Evolutionary conservation across 2,329 filamentous ascomycete genomes (phyloP).

Genomic region (Drechslerella dactyloides): DNA sequence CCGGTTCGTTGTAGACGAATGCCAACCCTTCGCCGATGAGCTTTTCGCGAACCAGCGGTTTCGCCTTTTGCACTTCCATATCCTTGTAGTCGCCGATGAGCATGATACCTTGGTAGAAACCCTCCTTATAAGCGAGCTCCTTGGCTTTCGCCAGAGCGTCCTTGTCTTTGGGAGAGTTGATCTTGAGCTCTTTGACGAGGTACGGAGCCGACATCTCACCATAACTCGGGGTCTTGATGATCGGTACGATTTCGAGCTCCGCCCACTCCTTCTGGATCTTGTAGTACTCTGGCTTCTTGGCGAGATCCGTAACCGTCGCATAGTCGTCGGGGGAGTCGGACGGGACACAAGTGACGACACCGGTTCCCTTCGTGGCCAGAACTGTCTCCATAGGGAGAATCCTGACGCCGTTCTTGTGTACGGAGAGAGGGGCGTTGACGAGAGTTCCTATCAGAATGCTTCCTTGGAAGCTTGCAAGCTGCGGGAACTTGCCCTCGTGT

Average conservation of each 20-base stretch:
- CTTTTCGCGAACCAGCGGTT: slow-evolving; percentile 79
- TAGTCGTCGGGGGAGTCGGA: slow-evolving; percentile 96
- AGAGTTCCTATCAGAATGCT: slow-evolving; percentile 85
- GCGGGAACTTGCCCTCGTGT: slow-evolving; percentile 74
- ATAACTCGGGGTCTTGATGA: slow-evolving; percentile 87
- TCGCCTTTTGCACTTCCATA: slow-evolving; percentile 82
- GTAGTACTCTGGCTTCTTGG: slow-evolving; percentile 96
- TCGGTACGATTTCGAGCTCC: slow-evolving; percentile 83
- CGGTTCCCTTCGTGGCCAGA: slow-evolving; percentile 90
- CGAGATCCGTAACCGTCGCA: slow-evolving; percentile 82
- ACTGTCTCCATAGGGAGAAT: slow-evolving; percentile 96
- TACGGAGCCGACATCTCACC: slow-evolving; percentile 82
- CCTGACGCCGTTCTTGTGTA: slow-evolving; percentile 80
- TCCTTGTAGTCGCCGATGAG: slow-evolving; percentile 86
- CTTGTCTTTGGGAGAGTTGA: slow-evolving; percentile 91
- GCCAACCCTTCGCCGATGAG: slow-evolving; percentile 78
- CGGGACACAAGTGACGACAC: slow-evolving; percentile 92
- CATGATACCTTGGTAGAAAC: slow-evolving; percentile 94
- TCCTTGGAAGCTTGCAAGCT: slow-evolving; percentile 76
- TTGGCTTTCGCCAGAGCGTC: slow-evolving; percentile 92
- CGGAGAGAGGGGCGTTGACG: slow-evolving; percentile 84
- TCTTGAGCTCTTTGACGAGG: slow-evolving; percentile 91
- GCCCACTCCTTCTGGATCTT: slow-evolving; percentile 97
- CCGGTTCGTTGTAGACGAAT: slow-evolving; percentile 92
- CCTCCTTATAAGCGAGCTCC: slow-evolving; percentile 94